Conservation (phyloP, 306 rosid genomes). For the Hippophae gyantsensis region DNA sequence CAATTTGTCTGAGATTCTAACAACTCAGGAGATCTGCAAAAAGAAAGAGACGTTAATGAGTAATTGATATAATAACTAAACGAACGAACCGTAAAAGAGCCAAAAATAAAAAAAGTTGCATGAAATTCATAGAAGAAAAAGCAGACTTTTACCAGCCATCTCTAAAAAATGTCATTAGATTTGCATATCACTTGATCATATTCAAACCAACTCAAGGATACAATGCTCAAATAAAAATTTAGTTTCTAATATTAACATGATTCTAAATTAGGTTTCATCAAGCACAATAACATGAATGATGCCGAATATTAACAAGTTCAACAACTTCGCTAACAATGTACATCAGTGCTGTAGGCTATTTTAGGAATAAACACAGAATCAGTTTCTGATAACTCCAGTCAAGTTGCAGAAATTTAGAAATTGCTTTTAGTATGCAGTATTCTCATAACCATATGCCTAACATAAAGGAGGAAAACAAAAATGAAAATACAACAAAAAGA, state of each 20-base stretch:
- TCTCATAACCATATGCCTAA: background rate
- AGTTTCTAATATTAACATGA: no score
- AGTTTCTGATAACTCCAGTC: background rate
- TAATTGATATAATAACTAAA: background rate
- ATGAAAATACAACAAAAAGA: background rate
- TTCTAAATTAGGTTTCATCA: no score
- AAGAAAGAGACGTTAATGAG: slow-evolving; percentile 6
- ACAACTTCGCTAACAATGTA: no score
- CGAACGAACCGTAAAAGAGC: background rate
- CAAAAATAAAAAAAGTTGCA: background rate
- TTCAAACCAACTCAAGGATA: no score
- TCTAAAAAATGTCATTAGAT: no score
- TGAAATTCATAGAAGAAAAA: background rate
- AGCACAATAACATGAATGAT: no score
- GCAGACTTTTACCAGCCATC: no score
- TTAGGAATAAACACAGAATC: background rate
- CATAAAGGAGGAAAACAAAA: background rate
- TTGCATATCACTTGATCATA: no score
- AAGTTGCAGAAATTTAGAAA: background rate
- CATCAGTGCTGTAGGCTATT: no score
- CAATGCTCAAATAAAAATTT: no score
- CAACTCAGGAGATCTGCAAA: slow-evolving; percentile 86
- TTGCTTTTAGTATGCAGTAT: background rate
- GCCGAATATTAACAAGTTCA: no score
- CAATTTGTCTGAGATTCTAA: slow-evolving; percentile 61